phyloP scores from a whole-genome alignment of 2,329 filamentous ascomycete genomes.

The Cercospora zeae-maydis region DNA sequence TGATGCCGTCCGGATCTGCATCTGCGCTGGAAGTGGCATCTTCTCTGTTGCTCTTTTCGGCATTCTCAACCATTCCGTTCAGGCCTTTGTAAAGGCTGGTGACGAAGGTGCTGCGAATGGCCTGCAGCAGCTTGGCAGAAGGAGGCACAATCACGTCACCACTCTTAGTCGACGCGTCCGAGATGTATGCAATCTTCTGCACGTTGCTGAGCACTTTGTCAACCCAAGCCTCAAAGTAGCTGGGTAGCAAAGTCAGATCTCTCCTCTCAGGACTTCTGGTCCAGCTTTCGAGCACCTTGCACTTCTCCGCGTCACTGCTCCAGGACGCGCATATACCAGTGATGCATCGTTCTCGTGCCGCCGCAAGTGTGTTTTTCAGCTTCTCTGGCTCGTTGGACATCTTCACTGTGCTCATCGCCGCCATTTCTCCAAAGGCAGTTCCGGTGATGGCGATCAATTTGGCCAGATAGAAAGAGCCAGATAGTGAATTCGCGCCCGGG shows the following conservation, averaged over 20 bases:
- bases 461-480: conserved; percentile 84
- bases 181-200: conserved; percentile 93
- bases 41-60: conserved; percentile 67
- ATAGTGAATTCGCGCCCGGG: conserved; percentile 84
- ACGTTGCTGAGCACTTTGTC: conserved; percentile 75
- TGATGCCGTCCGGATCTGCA: conserved; percentile 51
- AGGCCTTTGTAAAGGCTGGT: conserved; percentile 90
- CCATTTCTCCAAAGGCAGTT: conserved; percentile 82
- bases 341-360: conserved; percentile 78
- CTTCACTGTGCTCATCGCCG: conserved; percentile 66
- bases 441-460: conserved; percentile 79
- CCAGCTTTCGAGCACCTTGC: conserved; percentile 93
- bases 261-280: conserved; percentile 73
- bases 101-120: conserved; percentile 88
- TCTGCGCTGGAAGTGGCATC: conserved; percentile 50
- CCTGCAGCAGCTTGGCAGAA: conserved; percentile 79
- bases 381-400: conserved; percentile 54
- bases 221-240: conserved; percentile 81
- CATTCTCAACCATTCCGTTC: conserved; percentile 95
- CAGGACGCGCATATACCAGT: conserved; percentile 83
- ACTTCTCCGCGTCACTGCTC: conserved; percentile 89
- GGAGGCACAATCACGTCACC: conserved; percentile 81
- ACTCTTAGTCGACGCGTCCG: conserved; percentile 60
- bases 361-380: conserved; percentile 70
- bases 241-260: conserved; percentile 88